These are phyloP conservation scores for Chrysosporium queenslandicum DNA, from an alignment of 2,329 filamentous ascomycete species.

Conservation along the genomic window DNA sequence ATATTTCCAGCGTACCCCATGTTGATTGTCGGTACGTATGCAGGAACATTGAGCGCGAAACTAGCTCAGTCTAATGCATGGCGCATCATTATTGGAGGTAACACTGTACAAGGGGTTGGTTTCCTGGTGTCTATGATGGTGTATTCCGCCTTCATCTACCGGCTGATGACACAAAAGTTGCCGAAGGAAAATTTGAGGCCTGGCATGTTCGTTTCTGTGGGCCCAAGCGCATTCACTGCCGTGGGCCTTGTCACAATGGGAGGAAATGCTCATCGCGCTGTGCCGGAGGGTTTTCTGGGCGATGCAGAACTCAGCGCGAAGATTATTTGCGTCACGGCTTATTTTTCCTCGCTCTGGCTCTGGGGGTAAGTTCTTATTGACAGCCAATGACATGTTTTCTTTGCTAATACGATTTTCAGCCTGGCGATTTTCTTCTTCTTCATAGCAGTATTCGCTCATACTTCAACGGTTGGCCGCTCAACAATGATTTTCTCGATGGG, in stretches of 20 bases:
- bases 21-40: conserved; percentile 65
- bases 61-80: conserved; percentile 39
- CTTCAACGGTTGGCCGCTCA: conserved; percentile 52
- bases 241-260: conserved; percentile 52
- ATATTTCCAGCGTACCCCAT: conserved; percentile 79
- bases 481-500: conserved; percentile 71
- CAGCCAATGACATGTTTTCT: background rate
- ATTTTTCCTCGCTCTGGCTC: conserved; percentile 65
- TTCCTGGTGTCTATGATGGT: conserved; percentile 65
- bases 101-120: conserved; percentile 53
- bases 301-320: conserved; percentile 45
- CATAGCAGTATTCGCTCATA: conserved; percentile 65
- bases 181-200: conserved; percentile 65
- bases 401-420: conserved; percentile 24
- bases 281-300: conserved; percentile 48
- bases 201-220: conserved; percentile 77
- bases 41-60: conserved; percentile 47
- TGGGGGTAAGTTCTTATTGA: conserved; percentile 48
- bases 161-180: conserved; percentile 79
- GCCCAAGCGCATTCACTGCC: conserved; percentile 61
- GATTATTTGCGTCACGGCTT: conserved; percentile 46
- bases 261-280: conserved; percentile 38
- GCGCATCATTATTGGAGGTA: conserved; percentile 50
- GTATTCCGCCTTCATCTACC: conserved; percentile 72
- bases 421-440: conserved; percentile 79